phyloP scores from a whole-genome alignment of 352 stramenopile genomes.

The Peronosclerospora sorghi region DNA sequence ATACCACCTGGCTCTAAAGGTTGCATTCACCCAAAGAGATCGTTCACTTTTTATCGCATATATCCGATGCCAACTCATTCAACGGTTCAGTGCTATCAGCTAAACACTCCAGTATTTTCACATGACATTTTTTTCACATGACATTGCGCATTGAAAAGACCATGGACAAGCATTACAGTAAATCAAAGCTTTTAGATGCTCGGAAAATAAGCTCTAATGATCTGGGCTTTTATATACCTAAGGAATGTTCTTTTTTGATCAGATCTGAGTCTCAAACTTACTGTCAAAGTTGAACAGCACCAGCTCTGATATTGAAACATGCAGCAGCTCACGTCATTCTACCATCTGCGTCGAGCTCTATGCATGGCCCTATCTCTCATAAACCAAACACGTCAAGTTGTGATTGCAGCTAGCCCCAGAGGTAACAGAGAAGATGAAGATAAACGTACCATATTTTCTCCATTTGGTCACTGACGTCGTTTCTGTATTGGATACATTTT shows the following conservation, averaged over 20 bases:
- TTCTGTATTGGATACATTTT: neutral
- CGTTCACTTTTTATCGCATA: too few relatives aligned
- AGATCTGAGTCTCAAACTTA: constrained; percentile 10
- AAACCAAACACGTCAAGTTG: constrained; percentile 12
- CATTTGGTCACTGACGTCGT: constrained; percentile 7
- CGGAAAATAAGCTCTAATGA: too few relatives aligned
- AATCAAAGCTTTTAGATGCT: too few relatives aligned
- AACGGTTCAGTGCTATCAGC: too few relatives aligned
- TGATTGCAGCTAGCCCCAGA: constrained; percentile 16
- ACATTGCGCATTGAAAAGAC: too few relatives aligned
- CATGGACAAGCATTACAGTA: too few relatives aligned
- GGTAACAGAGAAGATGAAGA: constrained; percentile 5
- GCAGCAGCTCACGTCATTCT: constrained; percentile 10
- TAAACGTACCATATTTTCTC: constrained; percentile 3
- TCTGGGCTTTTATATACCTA: too few relatives aligned
- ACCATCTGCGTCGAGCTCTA: constrained; percentile 13
- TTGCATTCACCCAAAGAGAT: too few relatives aligned
- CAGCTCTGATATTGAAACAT: constrained; percentile 3
- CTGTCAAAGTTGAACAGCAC: constrained; percentile 9
- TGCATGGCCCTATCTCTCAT: constrained; percentile 22
- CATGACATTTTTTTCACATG: too few relatives aligned
- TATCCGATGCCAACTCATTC: too few relatives aligned
- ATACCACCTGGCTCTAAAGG: too few relatives aligned
- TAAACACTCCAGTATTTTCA: too few relatives aligned
- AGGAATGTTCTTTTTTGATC: constrained; percentile 1